Conservation (phyloP, 192 early-diverging fungal genomes). For the Podila epicladia region DNA sequence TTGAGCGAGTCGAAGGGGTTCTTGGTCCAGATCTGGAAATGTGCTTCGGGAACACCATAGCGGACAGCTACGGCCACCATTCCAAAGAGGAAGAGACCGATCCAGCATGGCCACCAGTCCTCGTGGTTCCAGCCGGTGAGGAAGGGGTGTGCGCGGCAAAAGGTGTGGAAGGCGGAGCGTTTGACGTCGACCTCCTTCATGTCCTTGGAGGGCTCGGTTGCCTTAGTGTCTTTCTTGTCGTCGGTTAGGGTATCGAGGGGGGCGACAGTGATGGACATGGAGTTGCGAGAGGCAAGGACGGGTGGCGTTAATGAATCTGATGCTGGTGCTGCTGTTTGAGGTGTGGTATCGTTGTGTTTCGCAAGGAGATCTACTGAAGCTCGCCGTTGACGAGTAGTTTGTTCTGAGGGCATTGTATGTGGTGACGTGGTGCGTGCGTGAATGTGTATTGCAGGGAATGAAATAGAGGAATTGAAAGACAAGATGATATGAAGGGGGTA, state of each 20-base stretch:
- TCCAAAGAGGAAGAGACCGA: constrained; percentile 61
- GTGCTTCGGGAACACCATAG: constrained; percentile 52
- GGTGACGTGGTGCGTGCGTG: neutral
- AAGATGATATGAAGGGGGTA: too few species aligned
- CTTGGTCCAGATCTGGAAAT: constrained; percentile 49
- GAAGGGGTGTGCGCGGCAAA: constrained; percentile 35
- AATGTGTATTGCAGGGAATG: too few species aligned
- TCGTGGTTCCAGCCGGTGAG: constrained; percentile 64
- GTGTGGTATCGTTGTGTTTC: neutral
- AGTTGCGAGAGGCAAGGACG: neutral
- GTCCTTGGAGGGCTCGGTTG: neutral
- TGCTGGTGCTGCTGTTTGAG: neutral
- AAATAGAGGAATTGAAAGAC: too few species aligned
- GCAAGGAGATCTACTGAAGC: constrained; percentile 8
- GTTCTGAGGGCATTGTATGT: neutral
- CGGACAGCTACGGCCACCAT: constrained; percentile 52
- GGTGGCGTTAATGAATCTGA: neutral
- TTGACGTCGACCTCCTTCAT: neutral
- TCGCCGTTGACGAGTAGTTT: constrained; percentile 3
- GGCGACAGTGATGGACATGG: constrained; percentile 2
- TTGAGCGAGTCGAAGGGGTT: constrained; percentile 61
- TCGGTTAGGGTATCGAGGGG: neutral
- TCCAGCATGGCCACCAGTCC: constrained; percentile 69
- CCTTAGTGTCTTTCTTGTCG: neutral
- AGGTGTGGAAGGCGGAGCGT: neutral